A percentile compares a stretch with the other conserved stretches of the same genome.
These are phyloP conservation scores for Geosmithia flava DNA, from an alignment of 2,329 filamentous ascomycete species.

Conservation along the genomic window DNA sequence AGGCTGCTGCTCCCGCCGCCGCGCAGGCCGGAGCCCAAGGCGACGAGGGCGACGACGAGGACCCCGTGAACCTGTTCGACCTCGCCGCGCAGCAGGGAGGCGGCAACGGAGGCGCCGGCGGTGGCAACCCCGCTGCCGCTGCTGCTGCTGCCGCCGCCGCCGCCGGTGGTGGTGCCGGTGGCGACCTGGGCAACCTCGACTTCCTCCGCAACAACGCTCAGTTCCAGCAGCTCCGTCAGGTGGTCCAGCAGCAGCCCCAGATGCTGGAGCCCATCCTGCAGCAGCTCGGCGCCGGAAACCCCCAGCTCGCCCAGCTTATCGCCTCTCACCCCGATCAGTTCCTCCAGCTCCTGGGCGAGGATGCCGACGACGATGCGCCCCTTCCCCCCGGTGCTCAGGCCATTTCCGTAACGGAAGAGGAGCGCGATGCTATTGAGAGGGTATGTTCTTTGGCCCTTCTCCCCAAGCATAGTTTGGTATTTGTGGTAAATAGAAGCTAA, in stretches of 20 bases:
- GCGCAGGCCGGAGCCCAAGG: conserved; percentile 26
- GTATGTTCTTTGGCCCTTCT: conserved; percentile 33
- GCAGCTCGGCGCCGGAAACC: conserved; percentile 90
- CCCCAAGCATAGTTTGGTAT: neutral
- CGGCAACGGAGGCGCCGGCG: conserved; percentile 25
- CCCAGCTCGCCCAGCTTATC: conserved; percentile 85
- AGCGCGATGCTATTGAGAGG: conserved; percentile 92
- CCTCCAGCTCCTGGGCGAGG: conserved; percentile 78
- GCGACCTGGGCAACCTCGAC: conserved; percentile 67
- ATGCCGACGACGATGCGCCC: conserved; percentile 70
- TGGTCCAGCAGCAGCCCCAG: conserved; percentile 93
- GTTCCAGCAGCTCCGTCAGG: conserved; percentile 93
- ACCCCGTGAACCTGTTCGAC: conserved; percentile 81
- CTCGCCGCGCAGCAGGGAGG: conserved; percentile 67
- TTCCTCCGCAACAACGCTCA: conserved; percentile 92
- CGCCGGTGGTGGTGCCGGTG: conserved; percentile 35
- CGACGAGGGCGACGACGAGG: conserved; percentile 40
- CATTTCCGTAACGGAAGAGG: conserved; percentile 88
- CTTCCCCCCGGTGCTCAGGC: conserved; percentile 80
- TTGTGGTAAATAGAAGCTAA: neutral
- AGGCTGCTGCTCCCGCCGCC: conserved; percentile 27
- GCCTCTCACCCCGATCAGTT: conserved; percentile 89
- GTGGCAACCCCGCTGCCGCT: conserved; percentile 21
- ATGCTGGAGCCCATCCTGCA: conserved; percentile 98
- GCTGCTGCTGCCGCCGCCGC: conserved; percentile 33